phyloP scores from a whole-genome alignment of 106 monocot genomes.

The Acorus calamus region DNA sequence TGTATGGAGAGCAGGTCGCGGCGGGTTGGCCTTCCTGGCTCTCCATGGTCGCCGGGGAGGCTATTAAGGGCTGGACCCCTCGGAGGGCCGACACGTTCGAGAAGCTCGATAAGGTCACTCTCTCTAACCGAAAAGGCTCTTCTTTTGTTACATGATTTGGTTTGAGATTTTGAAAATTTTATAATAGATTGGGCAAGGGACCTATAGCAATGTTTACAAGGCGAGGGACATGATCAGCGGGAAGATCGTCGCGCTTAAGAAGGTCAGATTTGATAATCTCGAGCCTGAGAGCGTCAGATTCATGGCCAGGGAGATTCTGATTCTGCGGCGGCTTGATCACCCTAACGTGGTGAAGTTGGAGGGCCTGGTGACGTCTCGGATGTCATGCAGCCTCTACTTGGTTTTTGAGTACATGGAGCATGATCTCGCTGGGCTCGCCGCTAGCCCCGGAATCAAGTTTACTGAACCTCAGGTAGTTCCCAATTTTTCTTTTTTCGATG shows the following conservation, averaged over 20 bases:
- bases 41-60: slow-evolving; percentile 40
- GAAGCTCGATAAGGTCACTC: slow-evolving; percentile 28
- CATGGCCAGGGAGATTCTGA: slow-evolving; percentile 36
- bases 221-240: slow-evolving; percentile 26
- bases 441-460: slow-evolving; percentile 20
- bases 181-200: slow-evolving; percentile 33
- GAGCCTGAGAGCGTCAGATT: slow-evolving; percentile 40
- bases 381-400: slow-evolving; percentile 30
- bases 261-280: slow-evolving; percentile 34
- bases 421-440: slow-evolving; percentile 41
- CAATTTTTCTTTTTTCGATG: too few relatives aligned
- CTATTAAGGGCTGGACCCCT: slow-evolving; percentile 31
- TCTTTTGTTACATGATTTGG: neutral
- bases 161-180: neutral
- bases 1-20: slow-evolving; percentile 24
- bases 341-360: slow-evolving; percentile 31
- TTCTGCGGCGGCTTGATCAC: slow-evolving; percentile 30
- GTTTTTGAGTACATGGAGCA: slow-evolving; percentile 48
- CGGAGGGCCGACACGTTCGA: slow-evolving; percentile 31
- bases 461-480: slow-evolving; percentile 25
- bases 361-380: slow-evolving; percentile 31
- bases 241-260: slow-evolving; percentile 31
- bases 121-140: neutral
- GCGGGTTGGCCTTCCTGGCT: slow-evolving; percentile 52
- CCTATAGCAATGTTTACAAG: slow-evolving; percentile 39